Percentiles rank a stretch among this genome's conserved stretches.
These are phyloP conservation scores for Aureobasidium mangrovei DNA, from an alignment of 2,329 filamentous ascomycete species.

Conservation along the genomic window DNA sequence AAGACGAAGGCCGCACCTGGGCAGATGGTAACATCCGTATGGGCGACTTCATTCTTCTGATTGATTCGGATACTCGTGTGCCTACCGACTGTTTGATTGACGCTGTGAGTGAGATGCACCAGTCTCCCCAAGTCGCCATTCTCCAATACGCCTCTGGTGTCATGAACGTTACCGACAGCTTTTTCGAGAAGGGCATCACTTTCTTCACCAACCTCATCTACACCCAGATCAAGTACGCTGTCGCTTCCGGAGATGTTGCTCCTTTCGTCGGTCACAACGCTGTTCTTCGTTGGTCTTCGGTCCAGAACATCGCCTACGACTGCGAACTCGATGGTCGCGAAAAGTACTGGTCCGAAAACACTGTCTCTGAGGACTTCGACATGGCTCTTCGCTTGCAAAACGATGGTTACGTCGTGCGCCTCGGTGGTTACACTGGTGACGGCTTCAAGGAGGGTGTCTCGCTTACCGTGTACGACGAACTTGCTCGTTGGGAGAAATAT, in stretches of 20 bases:
- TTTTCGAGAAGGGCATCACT: conserved; percentile 40
- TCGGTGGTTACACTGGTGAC: conserved; percentile 65
- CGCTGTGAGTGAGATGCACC: conserved; percentile 73
- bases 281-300: conserved; percentile 64
- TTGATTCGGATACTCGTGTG: conserved; percentile 73
- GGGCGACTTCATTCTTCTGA: conserved; percentile 72
- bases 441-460: conserved; percentile 79
- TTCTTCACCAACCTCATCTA: conserved; percentile 58
- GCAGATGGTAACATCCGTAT: conserved; percentile 79
- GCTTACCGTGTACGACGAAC: conserved; percentile 74
- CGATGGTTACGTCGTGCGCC: conserved; percentile 61
- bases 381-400: conserved; percentile 71
- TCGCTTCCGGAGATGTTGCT: conserved; percentile 66
- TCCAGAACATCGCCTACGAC: conserved; percentile 63
- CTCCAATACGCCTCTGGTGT: conserved; percentile 70
- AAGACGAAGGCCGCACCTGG: conserved; percentile 60
- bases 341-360: conserved; percentile 74
- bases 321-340: conserved; percentile 60
- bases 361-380: conserved; percentile 74
- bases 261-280: conserved; percentile 78
- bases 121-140: conserved; percentile 68
- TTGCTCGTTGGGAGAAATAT: conserved; percentile 80
- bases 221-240: conserved; percentile 67
- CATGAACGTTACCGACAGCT: conserved; percentile 69
- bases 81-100: conserved; percentile 70